phyloP scores from a whole-genome alignment of 805 yeast species.

The Candida ovalis region DNA sequence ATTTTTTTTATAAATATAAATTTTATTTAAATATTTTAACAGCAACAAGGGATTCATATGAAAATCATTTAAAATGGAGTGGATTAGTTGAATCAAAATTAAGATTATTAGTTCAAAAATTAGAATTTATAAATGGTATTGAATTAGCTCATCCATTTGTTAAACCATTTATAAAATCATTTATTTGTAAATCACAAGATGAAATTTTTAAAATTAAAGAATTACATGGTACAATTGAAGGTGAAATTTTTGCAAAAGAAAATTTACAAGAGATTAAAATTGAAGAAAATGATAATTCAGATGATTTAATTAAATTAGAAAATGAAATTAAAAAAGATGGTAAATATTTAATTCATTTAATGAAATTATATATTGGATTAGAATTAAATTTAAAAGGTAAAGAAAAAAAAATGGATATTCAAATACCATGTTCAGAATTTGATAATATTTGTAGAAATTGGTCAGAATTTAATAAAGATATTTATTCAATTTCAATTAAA shows the following conservation, averaged over 20 bases:
- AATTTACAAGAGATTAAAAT: conserved; percentile 30
- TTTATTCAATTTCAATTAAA: conserved; percentile 59
- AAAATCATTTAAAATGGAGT: conserved; percentile 86
- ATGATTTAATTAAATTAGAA: conserved; percentile 27
- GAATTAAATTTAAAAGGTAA: conserved; percentile 50
- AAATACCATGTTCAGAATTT: conserved; percentile 87
- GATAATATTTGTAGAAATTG: conserved; percentile 75
- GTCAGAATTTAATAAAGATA: conserved; percentile 58
- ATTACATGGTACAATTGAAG: conserved; percentile 53
- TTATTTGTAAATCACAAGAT: conserved; percentile 40
- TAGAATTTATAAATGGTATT: conserved; percentile 74
- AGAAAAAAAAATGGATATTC: conserved; percentile 72
- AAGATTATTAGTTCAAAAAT: conserved; percentile 74
- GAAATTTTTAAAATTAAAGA: conserved; percentile 26
- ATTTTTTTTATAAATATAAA: conserved; percentile 79
- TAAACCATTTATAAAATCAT: conserved; percentile 63
- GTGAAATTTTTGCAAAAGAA: conserved; percentile 42
- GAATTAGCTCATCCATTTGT: conserved; percentile 87
- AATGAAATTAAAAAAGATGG: conserved; percentile 22
- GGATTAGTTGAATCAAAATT: conserved; percentile 90
- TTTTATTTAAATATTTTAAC: conserved; percentile 82
- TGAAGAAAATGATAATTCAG: conserved; percentile 29
- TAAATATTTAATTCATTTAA: conserved; percentile 46
- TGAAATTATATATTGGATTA: conserved; percentile 80
- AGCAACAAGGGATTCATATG: conserved; percentile 66